These are phyloP conservation scores for Populus trichocarpa DNA, from an alignment of 441 rosid genomes.

Conservation along the genomic window DNA sequence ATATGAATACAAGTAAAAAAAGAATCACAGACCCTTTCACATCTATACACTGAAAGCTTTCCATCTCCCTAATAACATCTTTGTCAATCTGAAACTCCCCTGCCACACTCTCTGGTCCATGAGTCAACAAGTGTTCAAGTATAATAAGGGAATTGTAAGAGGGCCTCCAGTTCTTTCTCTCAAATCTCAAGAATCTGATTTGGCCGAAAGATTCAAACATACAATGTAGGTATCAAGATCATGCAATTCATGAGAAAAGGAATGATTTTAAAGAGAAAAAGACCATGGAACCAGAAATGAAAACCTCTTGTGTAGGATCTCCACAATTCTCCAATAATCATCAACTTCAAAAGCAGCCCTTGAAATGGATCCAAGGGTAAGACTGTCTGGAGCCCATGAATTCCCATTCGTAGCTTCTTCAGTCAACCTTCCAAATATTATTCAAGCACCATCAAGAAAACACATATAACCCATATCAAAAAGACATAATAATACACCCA, in stretches of 20 bases:
- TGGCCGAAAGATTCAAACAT: slow-evolving; percentile 8
- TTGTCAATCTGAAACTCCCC: slow-evolving; percentile 66
- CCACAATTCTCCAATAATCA: slow-evolving; percentile 78
- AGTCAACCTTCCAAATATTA: slow-evolving; percentile 48
- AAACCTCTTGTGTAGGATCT: slow-evolving; percentile 76
- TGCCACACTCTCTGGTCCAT: slow-evolving; percentile 88
- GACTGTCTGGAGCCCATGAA: slow-evolving; percentile 59
- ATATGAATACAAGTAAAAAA: not conserved
- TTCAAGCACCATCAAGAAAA: not conserved
- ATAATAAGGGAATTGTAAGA: slow-evolving; percentile 71
- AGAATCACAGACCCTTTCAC: slow-evolving; percentile 64
- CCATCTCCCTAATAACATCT: slow-evolving; percentile 49
- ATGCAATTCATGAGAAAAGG: not conserved
- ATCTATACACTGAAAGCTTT: slow-evolving; percentile 65
- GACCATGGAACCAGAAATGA: not conserved
- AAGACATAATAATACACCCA: not conserved
- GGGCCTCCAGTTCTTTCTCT: slow-evolving; percentile 74
- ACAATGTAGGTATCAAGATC: not conserved
- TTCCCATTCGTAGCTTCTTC: slow-evolving; percentile 84
- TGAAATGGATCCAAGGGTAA: slow-evolving; percentile 66
- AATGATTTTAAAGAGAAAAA: not conserved
- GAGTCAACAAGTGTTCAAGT: slow-evolving; percentile 79
- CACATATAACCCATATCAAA: slow-evolving; percentile 11
- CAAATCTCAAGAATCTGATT: slow-evolving; percentile 62
- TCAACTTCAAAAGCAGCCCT: slow-evolving; percentile 92